phyloP scores from a whole-genome alignment of 1,284 basidiomycete genomes.

The Irpex sp. region DNA sequence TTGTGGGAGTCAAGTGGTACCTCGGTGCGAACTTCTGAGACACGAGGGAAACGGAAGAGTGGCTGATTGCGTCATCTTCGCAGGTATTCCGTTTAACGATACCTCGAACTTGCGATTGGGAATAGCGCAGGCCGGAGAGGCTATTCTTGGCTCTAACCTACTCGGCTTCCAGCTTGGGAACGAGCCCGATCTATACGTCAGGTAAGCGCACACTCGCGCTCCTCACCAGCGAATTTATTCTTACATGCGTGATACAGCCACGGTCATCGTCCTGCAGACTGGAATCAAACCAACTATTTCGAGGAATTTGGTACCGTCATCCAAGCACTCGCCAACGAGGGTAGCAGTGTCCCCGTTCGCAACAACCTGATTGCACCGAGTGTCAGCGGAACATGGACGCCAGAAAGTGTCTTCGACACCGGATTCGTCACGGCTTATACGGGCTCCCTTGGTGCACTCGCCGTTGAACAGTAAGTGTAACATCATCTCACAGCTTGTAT shows the following conservation, averaged over 20 bases:
- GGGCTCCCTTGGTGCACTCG: constrained; percentile 33
- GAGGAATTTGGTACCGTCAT: constrained; percentile 44
- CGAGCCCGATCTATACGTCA: constrained; percentile 62
- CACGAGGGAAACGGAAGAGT: background rate
- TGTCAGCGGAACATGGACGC: constrained; percentile 40
- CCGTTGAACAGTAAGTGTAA: constrained; percentile 44
- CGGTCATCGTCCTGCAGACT: constrained; percentile 31
- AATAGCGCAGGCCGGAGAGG: constrained; percentile 43
- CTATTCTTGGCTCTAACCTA: constrained; percentile 53
- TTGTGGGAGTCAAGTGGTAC: constrained; percentile 38
- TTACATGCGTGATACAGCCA: constrained; percentile 17
- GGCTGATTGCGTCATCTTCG: background rate
- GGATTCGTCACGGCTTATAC: constrained; percentile 38
- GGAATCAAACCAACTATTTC: constrained; percentile 39
- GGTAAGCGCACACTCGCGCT: constrained; percentile 14
- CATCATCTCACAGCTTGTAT: background rate
- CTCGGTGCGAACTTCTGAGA: constrained; percentile 24
- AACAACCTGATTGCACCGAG: constrained; percentile 45
- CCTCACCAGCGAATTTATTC: too few relatives aligned
- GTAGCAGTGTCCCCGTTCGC: constrained; percentile 27
- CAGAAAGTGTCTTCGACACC: constrained; percentile 39
- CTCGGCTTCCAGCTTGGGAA: constrained; percentile 61
- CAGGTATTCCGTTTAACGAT: constrained; percentile 47
- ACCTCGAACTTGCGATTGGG: constrained; percentile 44
- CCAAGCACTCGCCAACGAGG: constrained; percentile 32